Percentiles rank a stretch among this genome's conserved stretches.
Conservation (phyloP, 306 rosid species). For the Corylus avellana region DNA sequence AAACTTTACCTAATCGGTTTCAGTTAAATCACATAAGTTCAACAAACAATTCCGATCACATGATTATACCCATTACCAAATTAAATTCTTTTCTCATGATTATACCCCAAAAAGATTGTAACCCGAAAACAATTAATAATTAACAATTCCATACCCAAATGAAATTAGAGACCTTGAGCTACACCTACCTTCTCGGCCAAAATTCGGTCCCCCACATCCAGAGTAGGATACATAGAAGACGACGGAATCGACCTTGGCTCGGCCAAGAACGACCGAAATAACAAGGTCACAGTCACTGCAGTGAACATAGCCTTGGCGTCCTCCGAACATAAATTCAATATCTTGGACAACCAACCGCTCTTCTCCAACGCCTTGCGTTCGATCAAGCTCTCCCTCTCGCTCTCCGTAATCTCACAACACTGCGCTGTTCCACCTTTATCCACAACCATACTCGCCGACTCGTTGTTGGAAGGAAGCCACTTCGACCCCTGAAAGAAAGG, state of each 20-base stretch:
- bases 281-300: conserved; percentile 70
- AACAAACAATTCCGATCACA: too few species aligned
- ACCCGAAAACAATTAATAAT: not conserved
- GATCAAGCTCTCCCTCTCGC: conserved; percentile 9
- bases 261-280: conserved; percentile 77
- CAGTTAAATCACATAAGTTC: too few species aligned
- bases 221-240: conserved; percentile 86
- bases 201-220: conserved; percentile 89
- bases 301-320: conserved; percentile 83
- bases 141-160: not conserved
- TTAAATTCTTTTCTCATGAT: not conserved
- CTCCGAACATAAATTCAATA: conserved; percentile 58
- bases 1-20: too few species aligned
- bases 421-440: conserved; percentile 69
- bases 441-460: conserved; percentile 39
- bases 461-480: conserved; percentile 70
- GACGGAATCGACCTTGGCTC: conserved; percentile 96
- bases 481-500: conserved; percentile 74
- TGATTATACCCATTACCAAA: not conserved
- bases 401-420: conserved; percentile 8
- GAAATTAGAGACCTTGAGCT: not conserved
- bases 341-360: conserved; percentile 64
- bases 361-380: conserved; percentile 34
- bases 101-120: not conserved
- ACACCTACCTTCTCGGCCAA: conserved; percentile 83